Evolutionary conservation across 2,329 filamentous ascomycete genomes (phyloP).

Genomic region (Harringtonia lauricola): DNA sequence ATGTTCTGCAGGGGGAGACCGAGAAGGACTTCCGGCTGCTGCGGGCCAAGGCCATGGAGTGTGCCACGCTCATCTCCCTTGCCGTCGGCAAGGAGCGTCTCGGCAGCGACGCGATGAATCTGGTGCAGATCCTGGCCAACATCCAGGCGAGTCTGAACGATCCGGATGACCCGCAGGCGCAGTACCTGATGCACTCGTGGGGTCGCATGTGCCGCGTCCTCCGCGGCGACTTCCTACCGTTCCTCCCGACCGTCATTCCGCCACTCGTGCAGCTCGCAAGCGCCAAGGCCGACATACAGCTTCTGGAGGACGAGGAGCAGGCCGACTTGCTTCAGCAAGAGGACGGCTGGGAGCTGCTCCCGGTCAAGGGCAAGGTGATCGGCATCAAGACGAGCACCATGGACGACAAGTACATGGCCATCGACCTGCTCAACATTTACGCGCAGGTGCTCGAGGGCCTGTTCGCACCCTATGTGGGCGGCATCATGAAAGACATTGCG

Average conservation of each 20-base stretch:
- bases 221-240: slow-evolving; percentile 81
- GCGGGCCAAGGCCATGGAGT: slow-evolving; percentile 97
- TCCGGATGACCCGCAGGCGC: slow-evolving; percentile 86
- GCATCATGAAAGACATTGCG: slow-evolving; percentile 95
- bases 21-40: slow-evolving; percentile 88
- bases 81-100: slow-evolving; percentile 92
- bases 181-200: slow-evolving; percentile 98
- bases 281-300: slow-evolving; percentile 93
- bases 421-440: slow-evolving; percentile 94
- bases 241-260: slow-evolving; percentile 87
- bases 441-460: slow-evolving; percentile 88
- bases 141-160: slow-evolving; percentile 85
- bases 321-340: slow-evolving; percentile 87
- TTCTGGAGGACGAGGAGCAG: slow-evolving; percentile 90
- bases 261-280: slow-evolving; percentile 83
- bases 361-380: slow-evolving; percentile 94
- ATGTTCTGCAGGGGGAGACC: slow-evolving; percentile 78
- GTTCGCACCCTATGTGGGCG: slow-evolving; percentile 82
- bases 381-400: slow-evolving; percentile 94
- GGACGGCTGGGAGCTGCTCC: slow-evolving; percentile 95
- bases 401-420: slow-evolving; percentile 99
- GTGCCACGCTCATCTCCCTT: slow-evolving; percentile 87
- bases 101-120: slow-evolving; percentile 71
- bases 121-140: slow-evolving; percentile 77
- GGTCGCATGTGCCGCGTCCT: slow-evolving; percentile 96